Conservation (phyloP, 2,329 filamentous ascomycete genomes). For the Sporothrix brasiliensis region DNA sequence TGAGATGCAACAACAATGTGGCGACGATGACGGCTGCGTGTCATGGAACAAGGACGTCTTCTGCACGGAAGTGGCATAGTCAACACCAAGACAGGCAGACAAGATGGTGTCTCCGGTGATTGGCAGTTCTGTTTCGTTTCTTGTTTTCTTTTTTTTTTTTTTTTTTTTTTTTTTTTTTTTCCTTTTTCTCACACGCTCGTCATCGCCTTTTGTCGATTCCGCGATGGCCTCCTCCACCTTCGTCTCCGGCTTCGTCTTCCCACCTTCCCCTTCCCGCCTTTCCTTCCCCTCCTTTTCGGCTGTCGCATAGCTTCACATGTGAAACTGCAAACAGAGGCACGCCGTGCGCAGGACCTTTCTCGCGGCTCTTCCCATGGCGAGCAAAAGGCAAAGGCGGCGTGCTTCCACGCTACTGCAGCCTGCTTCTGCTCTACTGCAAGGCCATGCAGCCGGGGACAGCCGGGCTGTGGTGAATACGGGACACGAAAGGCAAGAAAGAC, state of each 20-base stretch:
- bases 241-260: neutral
- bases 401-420: neutral
- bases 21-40: neutral
- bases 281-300: slow-evolving; percentile 22
- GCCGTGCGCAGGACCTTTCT: too few relatives aligned
- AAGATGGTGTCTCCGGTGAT: too few relatives aligned
- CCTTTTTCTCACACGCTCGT: neutral
- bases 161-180: too few relatives aligned
- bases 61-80: neutral
- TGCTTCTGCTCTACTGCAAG: neutral
- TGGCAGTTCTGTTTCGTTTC: too few relatives aligned
- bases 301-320: slow-evolving; percentile 20
- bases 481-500: too few relatives aligned
- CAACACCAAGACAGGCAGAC: neutral
- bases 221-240: neutral
- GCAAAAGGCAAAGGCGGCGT: too few relatives aligned
- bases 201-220: neutral
- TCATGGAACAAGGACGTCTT: neutral
- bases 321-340: slow-evolving; percentile 1
- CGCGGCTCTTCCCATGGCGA: too few relatives aligned
- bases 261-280: neutral
- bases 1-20: neutral
- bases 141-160: too few relatives aligned
- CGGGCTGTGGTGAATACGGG: slow-evolving; percentile 15
- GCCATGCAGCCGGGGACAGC: neutral